Conservation (phyloP, 2,329 filamentous ascomycete species). For the Penicillium sp. region DNA sequence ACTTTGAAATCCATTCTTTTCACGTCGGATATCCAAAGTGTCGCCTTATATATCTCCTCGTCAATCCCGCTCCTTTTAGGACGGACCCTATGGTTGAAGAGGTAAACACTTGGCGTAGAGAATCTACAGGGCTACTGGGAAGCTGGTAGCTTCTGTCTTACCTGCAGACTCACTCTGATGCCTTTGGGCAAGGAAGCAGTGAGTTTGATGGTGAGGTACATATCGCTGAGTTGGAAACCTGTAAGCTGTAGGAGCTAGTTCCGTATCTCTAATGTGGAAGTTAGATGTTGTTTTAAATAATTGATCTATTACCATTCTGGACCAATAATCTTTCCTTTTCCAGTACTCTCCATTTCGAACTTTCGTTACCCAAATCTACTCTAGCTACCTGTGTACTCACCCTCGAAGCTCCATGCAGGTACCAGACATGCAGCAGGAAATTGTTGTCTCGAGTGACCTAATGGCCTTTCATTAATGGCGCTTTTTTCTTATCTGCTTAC, state of each 20-base stretch:
- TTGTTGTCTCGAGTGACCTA: background rate
- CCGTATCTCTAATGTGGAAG: no score
- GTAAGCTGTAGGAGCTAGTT: background rate
- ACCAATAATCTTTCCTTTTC: background rate
- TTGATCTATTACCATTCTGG: background rate
- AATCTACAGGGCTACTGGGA: conserved; percentile 43
- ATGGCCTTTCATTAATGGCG: background rate
- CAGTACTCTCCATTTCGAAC: background rate
- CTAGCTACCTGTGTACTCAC: no score
- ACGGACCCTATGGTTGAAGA: conserved; percentile 62
- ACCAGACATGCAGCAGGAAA: no score
- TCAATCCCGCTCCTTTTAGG: conserved; percentile 36
- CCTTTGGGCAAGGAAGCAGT: conserved; percentile 12
- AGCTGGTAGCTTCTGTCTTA: conserved; percentile 10
- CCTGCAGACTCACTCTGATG: conserved; percentile 14
- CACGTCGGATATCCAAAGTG: conserved; percentile 16
- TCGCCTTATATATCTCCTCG: conserved; percentile 83
- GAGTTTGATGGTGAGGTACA: conserved; percentile 14
- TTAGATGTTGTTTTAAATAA: background rate
- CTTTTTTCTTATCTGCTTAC: background rate
- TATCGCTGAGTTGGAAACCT: background rate
- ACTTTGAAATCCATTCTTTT: background rate
- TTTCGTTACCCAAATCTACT: background rate
- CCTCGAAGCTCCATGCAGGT: no score
- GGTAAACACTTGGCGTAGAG: conserved; percentile 91